phyloP scores from a whole-genome alignment of 495 filamentous ascomycete species.

The Parachaetomium inaequale region DNA sequence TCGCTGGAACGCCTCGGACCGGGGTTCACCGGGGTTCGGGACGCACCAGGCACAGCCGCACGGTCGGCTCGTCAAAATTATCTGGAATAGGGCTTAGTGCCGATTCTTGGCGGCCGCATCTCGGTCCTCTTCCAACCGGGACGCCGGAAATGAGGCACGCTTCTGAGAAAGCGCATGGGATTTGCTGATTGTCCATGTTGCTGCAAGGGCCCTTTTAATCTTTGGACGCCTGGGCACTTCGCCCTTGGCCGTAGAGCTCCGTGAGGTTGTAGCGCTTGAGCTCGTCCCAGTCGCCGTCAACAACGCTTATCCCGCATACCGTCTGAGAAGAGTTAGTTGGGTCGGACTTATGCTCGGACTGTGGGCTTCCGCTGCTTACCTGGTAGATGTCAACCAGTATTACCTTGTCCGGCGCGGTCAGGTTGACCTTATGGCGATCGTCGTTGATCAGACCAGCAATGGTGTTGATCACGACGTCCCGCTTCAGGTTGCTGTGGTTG shows the following conservation, averaged over 20 bases:
- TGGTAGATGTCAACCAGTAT: slow-evolving; percentile 88
- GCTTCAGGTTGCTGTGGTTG: slow-evolving; percentile 69
- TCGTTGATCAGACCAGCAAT: slow-evolving; percentile 58
- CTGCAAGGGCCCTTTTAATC: slow-evolving; percentile 4
- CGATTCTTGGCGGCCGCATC: slow-evolving; percentile 15
- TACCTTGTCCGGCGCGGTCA: slow-evolving; percentile 74
- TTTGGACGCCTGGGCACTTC: slow-evolving; percentile 20
- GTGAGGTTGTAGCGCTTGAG: slow-evolving; percentile 48
- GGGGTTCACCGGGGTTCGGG: background rate
- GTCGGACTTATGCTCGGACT: background rate
- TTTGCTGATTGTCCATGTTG: slow-evolving; percentile 7
- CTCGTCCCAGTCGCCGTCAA: slow-evolving; percentile 49
- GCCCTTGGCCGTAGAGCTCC: slow-evolving; percentile 40
- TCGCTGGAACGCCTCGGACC: slow-evolving; percentile 5
- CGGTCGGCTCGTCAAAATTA: slow-evolving; percentile 42
- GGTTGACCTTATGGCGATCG: slow-evolving; percentile 73
- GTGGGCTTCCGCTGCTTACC: slow-evolving; percentile 48
- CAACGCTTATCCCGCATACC: slow-evolving; percentile 47
- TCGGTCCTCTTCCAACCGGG: background rate
- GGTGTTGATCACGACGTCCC: slow-evolving; percentile 72
- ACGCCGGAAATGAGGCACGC: background rate
- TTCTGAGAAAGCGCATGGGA: background rate
- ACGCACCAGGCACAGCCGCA: slow-evolving; percentile 6
- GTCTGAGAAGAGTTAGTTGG: slow-evolving; percentile 28
- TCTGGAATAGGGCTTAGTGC: slow-evolving; percentile 47